A percentile compares a stretch with the other conserved stretches of the same genome.
These are phyloP conservation scores for Dactylellina sp. DNA, from an alignment of 2,329 filamentous ascomycete genomes.

Conservation along the genomic window DNA sequence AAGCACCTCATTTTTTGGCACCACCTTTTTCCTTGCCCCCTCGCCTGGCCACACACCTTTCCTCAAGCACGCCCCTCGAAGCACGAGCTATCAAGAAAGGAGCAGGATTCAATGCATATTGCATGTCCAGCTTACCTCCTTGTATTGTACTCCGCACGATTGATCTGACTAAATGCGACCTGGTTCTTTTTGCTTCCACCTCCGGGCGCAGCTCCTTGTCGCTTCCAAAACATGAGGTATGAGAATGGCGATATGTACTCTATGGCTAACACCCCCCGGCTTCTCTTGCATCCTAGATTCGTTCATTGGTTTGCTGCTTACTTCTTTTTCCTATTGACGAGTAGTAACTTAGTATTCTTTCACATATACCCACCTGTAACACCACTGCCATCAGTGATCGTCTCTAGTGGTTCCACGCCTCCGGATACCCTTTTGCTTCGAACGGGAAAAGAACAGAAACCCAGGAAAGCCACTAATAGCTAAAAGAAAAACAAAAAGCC, in stretches of 20 bases:
- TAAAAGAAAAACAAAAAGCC: slow-evolving; percentile 17
- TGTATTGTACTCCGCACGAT: slow-evolving; percentile 43
- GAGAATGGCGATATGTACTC: slow-evolving; percentile 36
- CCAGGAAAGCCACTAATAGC: no score
- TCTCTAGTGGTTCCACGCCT: slow-evolving; percentile 33
- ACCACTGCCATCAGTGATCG: slow-evolving; percentile 50
- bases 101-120: slow-evolving; percentile 35
- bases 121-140: slow-evolving; percentile 36
- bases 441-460: not conserved
- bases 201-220: slow-evolving; percentile 31
- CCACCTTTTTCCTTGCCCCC: slow-evolving; percentile 49
- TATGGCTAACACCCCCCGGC: slow-evolving; percentile 29
- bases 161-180: slow-evolving; percentile 48
- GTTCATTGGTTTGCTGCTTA: slow-evolving; percentile 26
- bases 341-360: not conserved
- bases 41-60: slow-evolving; percentile 38
- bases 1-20: slow-evolving; percentile 22
- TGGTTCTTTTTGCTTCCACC: slow-evolving; percentile 31
- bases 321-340: slow-evolving; percentile 3
- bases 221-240: slow-evolving; percentile 37
- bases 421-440: slow-evolving; percentile 30
- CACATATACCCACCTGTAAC: slow-evolving; percentile 27
- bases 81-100: slow-evolving; percentile 41
- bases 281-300: slow-evolving; percentile 12
- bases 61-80: slow-evolving; percentile 1